Base-by-base conservation (phyloP, 768 basidiomycete species). In the Tricholoma flavovirens region DNA sequence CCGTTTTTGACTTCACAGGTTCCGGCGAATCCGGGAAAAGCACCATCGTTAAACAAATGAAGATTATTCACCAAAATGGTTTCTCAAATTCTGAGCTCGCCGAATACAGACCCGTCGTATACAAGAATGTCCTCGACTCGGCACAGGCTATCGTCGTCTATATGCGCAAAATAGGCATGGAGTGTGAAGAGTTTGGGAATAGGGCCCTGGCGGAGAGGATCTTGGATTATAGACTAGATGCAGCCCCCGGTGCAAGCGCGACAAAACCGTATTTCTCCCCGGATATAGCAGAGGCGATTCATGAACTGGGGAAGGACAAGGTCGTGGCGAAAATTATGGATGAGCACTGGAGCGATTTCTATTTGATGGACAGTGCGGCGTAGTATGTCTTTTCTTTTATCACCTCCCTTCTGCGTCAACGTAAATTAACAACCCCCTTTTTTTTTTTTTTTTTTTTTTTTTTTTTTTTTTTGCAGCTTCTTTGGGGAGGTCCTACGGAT, bases 41-140 rank as follows among this genome's bases (percentile, higher is more conserved):
- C 5, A 98, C 95, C 0, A 93, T 98, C 60, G 93, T 93, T 33
- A 93, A 93, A 69, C 91, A 93, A 69, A 93, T 93, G 91, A 93
- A 93, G 76, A 91, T 93, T 52, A 91, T 93, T 43, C 88, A 93
- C 68, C 88, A 92, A 68, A 82, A 84, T 60, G 91, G 91, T 6
- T 94, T 88, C 71, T 81, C 83, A 2, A 67, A 69, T 17, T 81
- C 86, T 1, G 91, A 93, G 65, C 81, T 89, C 29, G 71, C 84
- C 56, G 76, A 80, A 1, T 92, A 81, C 73, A 79, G 86, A n/a
- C 77, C 82, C 1, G 84, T 84, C 21, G 84, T 93, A 55, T 88
- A 85, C 71, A 81, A 82, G 59, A 86, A 93, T 69, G 81, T 91
- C 10, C 74, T 92, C 59, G 91, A 93, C 63, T 88, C 86, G 8